These are phyloP conservation scores for Viola odorata DNA, from an alignment of 345 rosid genomes.

Conservation along the genomic window DNA sequence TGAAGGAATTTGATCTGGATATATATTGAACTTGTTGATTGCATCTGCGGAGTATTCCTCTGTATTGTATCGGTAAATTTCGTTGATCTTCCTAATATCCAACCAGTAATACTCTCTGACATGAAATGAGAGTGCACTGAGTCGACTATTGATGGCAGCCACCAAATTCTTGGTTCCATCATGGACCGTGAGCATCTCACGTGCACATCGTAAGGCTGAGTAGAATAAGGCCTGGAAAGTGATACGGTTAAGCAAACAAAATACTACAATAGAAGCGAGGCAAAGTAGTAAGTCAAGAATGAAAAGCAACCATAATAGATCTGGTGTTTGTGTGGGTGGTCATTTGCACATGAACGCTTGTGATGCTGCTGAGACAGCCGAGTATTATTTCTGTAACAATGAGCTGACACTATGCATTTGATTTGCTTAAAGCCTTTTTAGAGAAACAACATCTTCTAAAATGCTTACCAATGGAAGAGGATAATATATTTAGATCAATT, in stretches of 20 bases:
- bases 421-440: no score
- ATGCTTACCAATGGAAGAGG: no score
- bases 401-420: no score
- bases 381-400: no score
- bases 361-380: no score
- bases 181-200: conserved; percentile 79
- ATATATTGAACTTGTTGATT: conserved; percentile 86
- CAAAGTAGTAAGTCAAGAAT: not conserved
- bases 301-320: no score
- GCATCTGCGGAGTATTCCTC: conserved; percentile 92
- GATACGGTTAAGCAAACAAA: conserved; percentile 8
- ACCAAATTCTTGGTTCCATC: conserved; percentile 77
- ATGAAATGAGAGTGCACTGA: conserved; percentile 86
- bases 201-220: conserved; percentile 78
- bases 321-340: no score
- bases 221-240: conserved; percentile 75
- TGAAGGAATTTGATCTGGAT: conserved; percentile 85
- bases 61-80: conserved; percentile 89
- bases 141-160: conserved; percentile 75
- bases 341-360: no score
- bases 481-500: no score
- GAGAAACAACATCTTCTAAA: no score
- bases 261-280: not conserved
- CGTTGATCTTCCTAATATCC: conserved; percentile 75
- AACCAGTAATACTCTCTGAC: conserved; percentile 92